Conservation (phyloP, 768 basidiomycete species). For the Boletus rubroflammeus region DNA sequence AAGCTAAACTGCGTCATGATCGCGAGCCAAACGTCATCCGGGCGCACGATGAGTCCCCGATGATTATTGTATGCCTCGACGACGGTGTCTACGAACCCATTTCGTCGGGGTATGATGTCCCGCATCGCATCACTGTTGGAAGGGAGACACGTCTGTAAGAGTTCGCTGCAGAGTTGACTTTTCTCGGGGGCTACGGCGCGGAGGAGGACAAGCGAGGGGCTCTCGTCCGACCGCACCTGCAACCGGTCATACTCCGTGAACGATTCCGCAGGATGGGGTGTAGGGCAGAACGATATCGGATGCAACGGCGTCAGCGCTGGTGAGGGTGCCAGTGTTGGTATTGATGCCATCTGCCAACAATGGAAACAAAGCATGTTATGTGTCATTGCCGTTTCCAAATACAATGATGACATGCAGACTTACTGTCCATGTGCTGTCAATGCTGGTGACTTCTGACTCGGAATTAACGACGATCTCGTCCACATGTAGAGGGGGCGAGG, state of each 20-base stretch:
- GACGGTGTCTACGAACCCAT: constrained; percentile 37
- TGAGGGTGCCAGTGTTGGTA: not conserved
- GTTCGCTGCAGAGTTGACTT: constrained; percentile 19
- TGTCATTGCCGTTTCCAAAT: not conserved
- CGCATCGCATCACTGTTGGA: constrained; percentile 14
- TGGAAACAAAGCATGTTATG: not conserved
- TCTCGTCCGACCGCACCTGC: constrained; percentile 20
- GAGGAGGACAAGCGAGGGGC: constrained; percentile 20
- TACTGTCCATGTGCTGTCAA: constrained; percentile 19
- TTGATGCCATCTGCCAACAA: constrained; percentile 7
- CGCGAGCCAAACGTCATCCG: constrained; percentile 47
- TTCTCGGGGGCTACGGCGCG: constrained; percentile 18
- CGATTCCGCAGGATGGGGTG: constrained; percentile 23
- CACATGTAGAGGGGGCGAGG: not conserved
- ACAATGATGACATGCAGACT: not conserved
- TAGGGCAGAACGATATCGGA: constrained; percentile 25
- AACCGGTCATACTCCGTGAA: constrained; percentile 31
- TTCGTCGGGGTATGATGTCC: constrained; percentile 29
- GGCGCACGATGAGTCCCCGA: constrained; percentile 39
- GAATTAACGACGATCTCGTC: constrained; percentile 1
- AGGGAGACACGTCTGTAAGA: constrained; percentile 31
- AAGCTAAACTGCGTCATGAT: constrained; percentile 37
- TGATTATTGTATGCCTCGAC: constrained; percentile 36
- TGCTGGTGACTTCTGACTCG: constrained; percentile 2
- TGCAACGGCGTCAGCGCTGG: not conserved